Percentiles rank a stretch among this genome's conserved stretches.
Evolutionary conservation across 208 protist genomes (phyloP).

Genomic region (Wallacemonas rigidus): DNA sequence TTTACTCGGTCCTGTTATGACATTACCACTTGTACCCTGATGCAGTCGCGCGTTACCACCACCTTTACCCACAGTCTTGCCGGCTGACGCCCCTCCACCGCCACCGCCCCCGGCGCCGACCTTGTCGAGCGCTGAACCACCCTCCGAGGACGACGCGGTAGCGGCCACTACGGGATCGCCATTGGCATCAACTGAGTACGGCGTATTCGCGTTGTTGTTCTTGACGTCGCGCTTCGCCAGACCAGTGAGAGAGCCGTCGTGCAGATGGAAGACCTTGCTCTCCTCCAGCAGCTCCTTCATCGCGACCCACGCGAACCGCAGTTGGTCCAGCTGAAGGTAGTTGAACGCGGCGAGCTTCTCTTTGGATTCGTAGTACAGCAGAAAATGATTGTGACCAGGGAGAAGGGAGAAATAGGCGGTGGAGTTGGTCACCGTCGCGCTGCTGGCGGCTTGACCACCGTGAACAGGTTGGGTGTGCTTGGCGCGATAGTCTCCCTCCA

Average conservation of each 20-base stretch:
- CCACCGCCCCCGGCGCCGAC: conserved; percentile 3
- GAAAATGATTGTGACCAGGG: conserved; percentile 68
- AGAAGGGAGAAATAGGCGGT: conserved; percentile 67
- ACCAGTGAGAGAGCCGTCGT: conserved; percentile 63
- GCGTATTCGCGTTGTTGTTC: conserved; percentile 53
- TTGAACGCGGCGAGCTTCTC: conserved; percentile 50
- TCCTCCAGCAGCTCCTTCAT: conserved; percentile 71
- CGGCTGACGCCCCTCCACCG: not conserved
- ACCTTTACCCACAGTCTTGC: conserved; percentile 7
- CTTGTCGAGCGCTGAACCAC: not conserved
- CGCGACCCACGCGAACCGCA: conserved; percentile 74
- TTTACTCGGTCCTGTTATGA: conserved; percentile 48
- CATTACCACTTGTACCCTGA: conserved; percentile 45
- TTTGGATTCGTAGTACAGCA: conserved; percentile 63
- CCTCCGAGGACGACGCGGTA: not conserved
- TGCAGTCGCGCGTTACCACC: conserved; percentile 29
- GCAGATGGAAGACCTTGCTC: conserved; percentile 50
- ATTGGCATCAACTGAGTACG: conserved; percentile 27
- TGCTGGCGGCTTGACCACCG: conserved; percentile 17
- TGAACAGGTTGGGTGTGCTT: conserved; percentile 9
- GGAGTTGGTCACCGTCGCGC: conserved; percentile 49
- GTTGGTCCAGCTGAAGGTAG: conserved; percentile 76
- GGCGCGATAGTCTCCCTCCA: conserved; percentile 47
- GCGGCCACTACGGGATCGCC: not conserved
- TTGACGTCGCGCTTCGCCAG: conserved; percentile 64